These are phyloP conservation scores for Claviceps sp. DNA, from an alignment of 2,329 filamentous ascomycete genomes.

Conservation along the genomic window DNA sequence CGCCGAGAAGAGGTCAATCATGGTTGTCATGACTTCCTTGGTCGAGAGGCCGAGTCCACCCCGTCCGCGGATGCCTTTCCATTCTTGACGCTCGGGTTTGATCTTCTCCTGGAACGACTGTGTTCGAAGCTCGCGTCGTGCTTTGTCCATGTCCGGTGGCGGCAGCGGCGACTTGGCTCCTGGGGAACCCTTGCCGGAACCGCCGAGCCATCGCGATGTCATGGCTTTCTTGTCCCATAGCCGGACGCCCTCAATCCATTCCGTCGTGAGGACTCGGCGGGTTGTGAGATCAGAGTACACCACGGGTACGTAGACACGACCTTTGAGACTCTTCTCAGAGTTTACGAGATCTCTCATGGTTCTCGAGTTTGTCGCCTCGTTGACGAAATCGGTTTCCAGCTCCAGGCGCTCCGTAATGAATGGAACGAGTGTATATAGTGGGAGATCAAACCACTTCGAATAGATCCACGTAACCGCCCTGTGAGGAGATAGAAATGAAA, in stretches of 20 bases:
- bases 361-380: conserved; percentile 80
- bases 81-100: conserved; percentile 69
- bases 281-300: conserved; percentile 75
- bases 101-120: conserved; percentile 44
- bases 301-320: conserved; percentile 75
- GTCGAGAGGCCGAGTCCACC: conserved; percentile 75
- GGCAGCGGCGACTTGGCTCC: conserved; percentile 57
- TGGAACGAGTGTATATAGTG: conserved; percentile 77
- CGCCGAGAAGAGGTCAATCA: conserved; percentile 91
- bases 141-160: conserved; percentile 31
- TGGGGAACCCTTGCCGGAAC: conserved; percentile 61
- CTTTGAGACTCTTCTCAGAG: conserved; percentile 60
- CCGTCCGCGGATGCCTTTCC: conserved; percentile 57
- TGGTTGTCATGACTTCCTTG: conserved; percentile 87
- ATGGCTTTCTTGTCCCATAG: conserved; percentile 86
- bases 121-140: conserved; percentile 32
- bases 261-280: conserved; percentile 76
- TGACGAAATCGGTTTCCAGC: conserved; percentile 87
- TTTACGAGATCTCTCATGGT: conserved; percentile 68
- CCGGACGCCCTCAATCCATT: conserved; percentile 93
- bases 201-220: conserved; percentile 64
- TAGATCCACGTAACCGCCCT: conserved; percentile 72
- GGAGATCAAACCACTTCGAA: conserved; percentile 82
- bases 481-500: neutral
- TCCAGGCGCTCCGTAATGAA: conserved; percentile 87